These are phyloP conservation scores for Fusarium pilosicola DNA, from an alignment of 2,329 filamentous ascomycete genomes.

Conservation along the genomic window DNA sequence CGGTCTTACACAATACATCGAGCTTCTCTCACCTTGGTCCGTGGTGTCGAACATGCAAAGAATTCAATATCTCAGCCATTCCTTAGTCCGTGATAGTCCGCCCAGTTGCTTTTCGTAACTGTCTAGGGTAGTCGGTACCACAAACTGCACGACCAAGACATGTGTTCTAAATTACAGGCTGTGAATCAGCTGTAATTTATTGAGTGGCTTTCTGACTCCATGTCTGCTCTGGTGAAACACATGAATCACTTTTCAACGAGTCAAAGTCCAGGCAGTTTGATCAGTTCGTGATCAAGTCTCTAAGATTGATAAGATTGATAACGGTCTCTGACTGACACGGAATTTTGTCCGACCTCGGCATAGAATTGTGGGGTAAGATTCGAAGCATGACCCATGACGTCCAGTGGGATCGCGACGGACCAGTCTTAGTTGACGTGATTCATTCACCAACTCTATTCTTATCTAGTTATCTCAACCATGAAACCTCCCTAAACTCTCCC, in stretches of 20 bases:
- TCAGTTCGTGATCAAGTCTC: neutral
- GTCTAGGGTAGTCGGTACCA: neutral
- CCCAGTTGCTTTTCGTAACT: neutral
- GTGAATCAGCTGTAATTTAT: neutral
- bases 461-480: slow-evolving; percentile 10
- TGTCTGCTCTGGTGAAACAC: neutral
- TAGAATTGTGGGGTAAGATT: slow-evolving; percentile 7
- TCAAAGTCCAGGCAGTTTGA: neutral
- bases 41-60: neutral
- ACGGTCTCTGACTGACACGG: neutral
- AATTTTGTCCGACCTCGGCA: slow-evolving; percentile 27
- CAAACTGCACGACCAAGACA: neutral
- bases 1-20: too few species aligned
- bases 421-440: slow-evolving; percentile 30
- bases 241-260: neutral
- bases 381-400: slow-evolving; percentile 32
- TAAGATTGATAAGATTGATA: slow-evolving; percentile 14
- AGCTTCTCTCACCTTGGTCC: too few species aligned
- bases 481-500: neutral
- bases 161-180: neutral
- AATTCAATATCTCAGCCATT: neutral
- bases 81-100: fast-evolving
- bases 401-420: slow-evolving; percentile 30
- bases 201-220: neutral
- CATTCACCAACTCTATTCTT: neutral